Evolutionary conservation across 2,329 filamentous ascomycete species (phyloP), one percentile per base, ranked within the genome.

Genomic region (Arthrobotrys sphaeroides): DNA sequence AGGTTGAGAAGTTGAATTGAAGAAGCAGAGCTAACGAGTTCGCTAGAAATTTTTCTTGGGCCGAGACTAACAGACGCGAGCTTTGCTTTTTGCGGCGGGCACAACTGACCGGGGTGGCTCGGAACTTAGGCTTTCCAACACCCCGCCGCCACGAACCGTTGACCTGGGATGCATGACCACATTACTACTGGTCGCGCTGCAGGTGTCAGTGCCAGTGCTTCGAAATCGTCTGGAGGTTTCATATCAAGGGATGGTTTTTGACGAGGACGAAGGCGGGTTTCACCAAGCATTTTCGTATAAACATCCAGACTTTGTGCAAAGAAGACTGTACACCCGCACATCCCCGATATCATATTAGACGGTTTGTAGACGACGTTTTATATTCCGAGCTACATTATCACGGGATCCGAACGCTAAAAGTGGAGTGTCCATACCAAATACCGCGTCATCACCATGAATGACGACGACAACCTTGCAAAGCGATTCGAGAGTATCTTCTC

Each of bases 401-500:
- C n/a, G n/a, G n/a, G n/a, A n/a, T n/a, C n/a, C n/a, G n/a, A n/a
- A n/a, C n/a, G 22, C 5, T 49, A 12, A 13, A 49, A 7, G 2
- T 47, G 13, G 45, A 4, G 31, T n/a, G 5, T 28, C 13, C 12
- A 26, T 51, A 26, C 1, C 9, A 22, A 40, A 28, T n/a, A n/a
- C 31, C 6, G 26, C 33, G 18, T 38, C 33, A 3, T 26, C 42
- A 45, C 42, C 22, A 69, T 59, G 57, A 42, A 26, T 7, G 72
- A 28, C 9, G 62, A 74, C 45, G 72, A 69, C 47, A 51, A 70
- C 31, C 73, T 77, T 24, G 31, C 73, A n/a, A 72, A 70, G 18
- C 60, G 73, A 24, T 77, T 77, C 33, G 59, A 77, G 66, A 66
- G 26, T 20, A 72, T 77, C 45, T 77, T 77, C 60, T 67, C 65